Evolutionary conservation across 75 land plant species (phyloP), one percentile per base, ranked within the genome.

Genomic region (Sequoiadendron giganteum): DNA sequence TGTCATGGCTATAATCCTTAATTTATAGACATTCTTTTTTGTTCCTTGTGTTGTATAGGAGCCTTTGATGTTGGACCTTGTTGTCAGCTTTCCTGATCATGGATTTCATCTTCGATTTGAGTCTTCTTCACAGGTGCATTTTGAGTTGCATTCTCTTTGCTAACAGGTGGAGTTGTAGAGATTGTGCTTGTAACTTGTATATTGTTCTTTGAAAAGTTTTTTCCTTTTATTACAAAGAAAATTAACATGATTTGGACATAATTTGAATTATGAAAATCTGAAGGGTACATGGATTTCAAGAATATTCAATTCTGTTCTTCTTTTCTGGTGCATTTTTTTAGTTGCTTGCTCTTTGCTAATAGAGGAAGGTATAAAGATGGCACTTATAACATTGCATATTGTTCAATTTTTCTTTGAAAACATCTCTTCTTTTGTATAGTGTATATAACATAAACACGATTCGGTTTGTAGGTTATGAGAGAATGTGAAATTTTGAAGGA

Each of bases 31-130:
- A 39, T 54, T 38, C 16, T 10, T 7, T 85, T 45, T 61, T 84
- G 34, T 43, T 30, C 80, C n/a, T 38, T 39, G 38, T 42, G 77
- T 84, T 85, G 18, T 93, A 72, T 88, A 97, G 99, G 99, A 97
- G 70, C 99, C 98, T 40, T 79, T 97, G 48, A 93, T 93, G 72
- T 88, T 93, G 80, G 99, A 97, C 88, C 92, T 96, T 54, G 99
- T 97, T 18, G 93, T 97, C 30, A 96, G 97, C 89, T 96, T 97
- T 87, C 99, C 99, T 8, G 96, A 97, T 79, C 99, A 96, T 91
- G 99, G 99, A 0, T 97, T 97, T 93, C 99, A 97, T 91, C 93
- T 97, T 30, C 95, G 98, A 1, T 97, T 97, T 90, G 99, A 97
- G 90, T 93, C 99, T 54, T 93, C 93, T 91, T 96, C 99, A 80